Base-by-base conservation (phyloP, 306 rosid species). In the Malus sieversii region DNA sequence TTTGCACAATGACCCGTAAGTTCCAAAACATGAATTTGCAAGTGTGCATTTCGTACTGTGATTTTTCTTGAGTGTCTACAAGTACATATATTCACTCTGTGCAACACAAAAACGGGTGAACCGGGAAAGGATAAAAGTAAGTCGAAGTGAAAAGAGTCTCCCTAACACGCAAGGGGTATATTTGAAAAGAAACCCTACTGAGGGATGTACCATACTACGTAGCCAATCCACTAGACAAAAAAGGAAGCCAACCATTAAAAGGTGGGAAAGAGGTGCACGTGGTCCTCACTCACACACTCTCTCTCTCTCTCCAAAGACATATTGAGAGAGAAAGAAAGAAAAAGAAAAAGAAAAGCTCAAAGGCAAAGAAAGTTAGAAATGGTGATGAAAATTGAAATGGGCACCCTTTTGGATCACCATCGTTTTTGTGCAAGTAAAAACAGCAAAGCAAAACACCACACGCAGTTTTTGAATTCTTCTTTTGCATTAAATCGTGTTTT, bases 171-270 rank as follows among this genome's bases (percentile, higher is more conserved):
- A 66, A 66, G 8, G 13, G 48, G 70, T 33, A 19, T 20, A 35
- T 35, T 66, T 66, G 8, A 38, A 66, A 66, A 66, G 27, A 38
- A 35, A 14, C 13, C 27, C 16, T 35, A 13, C 44, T 23, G 55
- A 48, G 55, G 63, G 20, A 4, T 27, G 66, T 14, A 25, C 22
- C 3, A 23, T 18, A 42, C 52, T 42, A 57, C 68, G 62, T 70
- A 70, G 51, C 69, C 74, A 40, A 77, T 42, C 72, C 46, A 51
- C 68, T 59, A 74, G 69, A 84, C 80, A 82, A 72, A 78, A 82
- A 78, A 78, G 62, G 75, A 6, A 75, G 85, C 46, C 20, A 74
- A 51, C 88, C 90, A 74, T 84, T 75, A 70, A 84, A 83, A 88
- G 84, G 78, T 68, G 74, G 78, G 81, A 81, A 77, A 69, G 72